Evolutionary conservation across 2,329 filamentous ascomycete species (phyloP), one percentile per base, ranked within the genome.

Genomic region (Pseudogymnoascus sp.): DNA sequence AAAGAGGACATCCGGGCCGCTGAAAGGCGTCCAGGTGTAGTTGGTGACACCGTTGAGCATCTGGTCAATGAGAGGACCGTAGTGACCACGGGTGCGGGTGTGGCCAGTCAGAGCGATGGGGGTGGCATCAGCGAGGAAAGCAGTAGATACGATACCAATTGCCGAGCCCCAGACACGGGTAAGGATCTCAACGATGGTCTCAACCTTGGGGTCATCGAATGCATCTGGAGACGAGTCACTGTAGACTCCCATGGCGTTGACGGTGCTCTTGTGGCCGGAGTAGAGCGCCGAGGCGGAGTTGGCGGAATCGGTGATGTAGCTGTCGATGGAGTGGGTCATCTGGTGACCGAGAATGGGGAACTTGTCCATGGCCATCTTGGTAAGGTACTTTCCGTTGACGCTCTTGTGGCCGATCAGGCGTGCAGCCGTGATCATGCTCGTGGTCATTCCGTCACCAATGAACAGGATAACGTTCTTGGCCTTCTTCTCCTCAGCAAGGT

Each of bases 391-490:
- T 68, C 91, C 91, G 71, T 95, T 94, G 79, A 93, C 82, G 67
- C 82, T 87, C 79, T 91, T 88, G 79, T 95, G 91, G 15, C 82
- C 90, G 62, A 95, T 85, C 62, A 94, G 80, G 67, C 91, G 88
- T 61, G 90, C 90, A 42, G 91, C 91, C 38, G 86, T 89, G 71
- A 90, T 89, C 86, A 89, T 89, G 75, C 90, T 90, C 48, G 88
- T 91, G 33, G 84, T 87, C 84, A 86, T 87, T 64, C 84, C 84
- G 67, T 86, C 83, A 72, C 91, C 91, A 66, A 95, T 90, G 76
- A 94, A 95, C 66, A 94, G 81, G 68, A 94, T 84, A 67, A 94
- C 85, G 67, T 94, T 94, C 83, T 92, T 94, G 39, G 90, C 87
- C 77, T 85, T 90, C 75, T 89, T 86, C 73, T 84, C 79, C 62